A percentile compares a stretch with the other conserved stretches of the same genome.
phyloP scores from a whole-genome alignment of 176 grass and related monocot species.

The Lolium perenne region DNA sequence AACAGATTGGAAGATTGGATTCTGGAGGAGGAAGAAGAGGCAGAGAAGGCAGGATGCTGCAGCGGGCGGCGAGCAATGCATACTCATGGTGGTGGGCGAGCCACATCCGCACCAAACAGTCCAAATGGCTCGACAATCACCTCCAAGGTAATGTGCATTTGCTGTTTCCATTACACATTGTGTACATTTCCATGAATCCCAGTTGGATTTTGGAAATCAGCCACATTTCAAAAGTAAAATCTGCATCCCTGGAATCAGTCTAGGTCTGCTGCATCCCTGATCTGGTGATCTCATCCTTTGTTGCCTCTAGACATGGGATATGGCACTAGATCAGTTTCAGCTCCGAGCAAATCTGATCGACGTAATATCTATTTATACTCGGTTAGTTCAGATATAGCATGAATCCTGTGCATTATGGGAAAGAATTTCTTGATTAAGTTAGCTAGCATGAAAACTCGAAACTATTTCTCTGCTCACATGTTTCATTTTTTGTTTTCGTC shows the following conservation, averaged over 20 bases:
- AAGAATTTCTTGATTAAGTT: neutral
- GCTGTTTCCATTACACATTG: neutral
- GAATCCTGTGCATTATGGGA: neutral
- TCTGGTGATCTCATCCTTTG: slow-evolving; percentile 10
- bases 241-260: neutral
- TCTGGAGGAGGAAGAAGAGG: slow-evolving; percentile 32
- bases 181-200: neutral
- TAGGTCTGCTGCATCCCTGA: neutral
- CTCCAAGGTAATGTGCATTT: slow-evolving; percentile 51
- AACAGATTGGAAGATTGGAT: slow-evolving; percentile 11
- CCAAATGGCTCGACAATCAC: slow-evolving; percentile 75
- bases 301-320: neutral
- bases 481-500: neutral
- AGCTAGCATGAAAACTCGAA: neutral
- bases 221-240: neutral
- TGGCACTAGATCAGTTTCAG: neutral
- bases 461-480: neutral
- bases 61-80: slow-evolving; percentile 62
- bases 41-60: slow-evolving; percentile 52
- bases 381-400: neutral
- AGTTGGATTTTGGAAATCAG: neutral
- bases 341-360: neutral
- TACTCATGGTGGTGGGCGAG: slow-evolving; percentile 81
- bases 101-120: slow-evolving; percentile 73
- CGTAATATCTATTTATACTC: neutral